Conservation (phyloP, 1,284 basidiomycete genomes). For the Leccinum pachyderme region DNA sequence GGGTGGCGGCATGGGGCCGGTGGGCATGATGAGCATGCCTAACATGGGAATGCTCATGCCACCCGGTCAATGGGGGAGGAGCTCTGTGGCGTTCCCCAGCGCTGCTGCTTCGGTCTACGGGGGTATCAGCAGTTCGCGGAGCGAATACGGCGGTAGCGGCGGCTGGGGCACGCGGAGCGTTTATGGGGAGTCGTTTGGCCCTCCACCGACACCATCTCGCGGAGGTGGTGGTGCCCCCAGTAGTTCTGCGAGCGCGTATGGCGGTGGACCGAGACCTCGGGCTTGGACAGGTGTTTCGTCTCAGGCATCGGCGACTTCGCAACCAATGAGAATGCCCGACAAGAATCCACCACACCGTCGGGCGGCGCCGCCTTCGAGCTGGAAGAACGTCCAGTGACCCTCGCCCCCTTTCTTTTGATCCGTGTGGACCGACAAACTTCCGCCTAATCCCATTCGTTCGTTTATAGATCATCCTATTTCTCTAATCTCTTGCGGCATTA, state of each 20-base stretch:
- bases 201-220: conserved; percentile 36
- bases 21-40: conserved; percentile 43
- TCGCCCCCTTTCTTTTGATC: neutral
- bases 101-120: conserved; percentile 54
- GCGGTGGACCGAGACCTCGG: conserved; percentile 26
- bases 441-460: neutral
- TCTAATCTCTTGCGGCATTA: neutral
- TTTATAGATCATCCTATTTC: neutral
- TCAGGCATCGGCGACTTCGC: conserved; percentile 11
- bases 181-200: conserved; percentile 64
- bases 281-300: conserved; percentile 25
- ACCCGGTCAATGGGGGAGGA: conserved; percentile 39
- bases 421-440: neutral
- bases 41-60: conserved; percentile 40
- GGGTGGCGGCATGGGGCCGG: conserved; percentile 28
- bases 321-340: conserved; percentile 10
- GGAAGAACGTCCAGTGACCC: conserved; percentile 30
- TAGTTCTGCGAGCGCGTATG: conserved; percentile 19
- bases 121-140: conserved; percentile 45
- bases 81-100: conserved; percentile 48
- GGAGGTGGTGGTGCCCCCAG: conserved; percentile 4
- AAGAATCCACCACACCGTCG: conserved; percentile 13
- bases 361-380: conserved; percentile 31
- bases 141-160: conserved; percentile 45
- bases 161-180: conserved; percentile 65